Evolutionary conservation across 2,329 filamentous ascomycete genomes (phyloP).

Genomic region (Talaromyces pinophilus): DNA sequence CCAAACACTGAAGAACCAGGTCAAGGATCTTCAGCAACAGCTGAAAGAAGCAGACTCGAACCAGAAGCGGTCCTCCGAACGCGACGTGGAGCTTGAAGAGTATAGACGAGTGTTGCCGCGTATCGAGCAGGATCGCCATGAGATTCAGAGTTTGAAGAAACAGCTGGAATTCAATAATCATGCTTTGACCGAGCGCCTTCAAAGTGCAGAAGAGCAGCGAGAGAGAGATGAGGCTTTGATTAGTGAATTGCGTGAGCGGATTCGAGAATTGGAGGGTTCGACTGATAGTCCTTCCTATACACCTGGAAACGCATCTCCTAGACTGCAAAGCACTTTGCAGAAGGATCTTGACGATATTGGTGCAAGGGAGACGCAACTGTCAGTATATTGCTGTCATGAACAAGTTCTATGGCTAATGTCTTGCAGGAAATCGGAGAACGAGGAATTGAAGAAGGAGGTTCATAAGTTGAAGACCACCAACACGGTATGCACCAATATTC

Average conservation of each 20-base stretch:
- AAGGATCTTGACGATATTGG: constrained; percentile 47
- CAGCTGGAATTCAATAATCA: constrained; percentile 53
- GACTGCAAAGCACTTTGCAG: constrained; percentile 42
- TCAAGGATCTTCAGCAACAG: constrained; percentile 50
- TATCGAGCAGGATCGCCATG: constrained; percentile 52
- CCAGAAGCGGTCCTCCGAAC: constrained; percentile 43
- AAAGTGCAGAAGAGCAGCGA: constrained; percentile 47
- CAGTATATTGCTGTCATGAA: constrained; percentile 22
- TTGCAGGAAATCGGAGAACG: constrained; percentile 43
- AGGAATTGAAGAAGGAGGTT: constrained; percentile 42
- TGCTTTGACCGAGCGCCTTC: constrained; percentile 47
- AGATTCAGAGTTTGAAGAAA: constrained; percentile 52
- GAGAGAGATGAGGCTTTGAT: constrained; percentile 45
- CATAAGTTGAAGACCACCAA: constrained; percentile 34
- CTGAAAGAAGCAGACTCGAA: constrained; percentile 49
- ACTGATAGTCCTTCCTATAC: constrained; percentile 42
- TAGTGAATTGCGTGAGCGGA: constrained; percentile 45
- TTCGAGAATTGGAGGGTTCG: constrained; percentile 45
- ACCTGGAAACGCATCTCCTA: constrained; percentile 43
- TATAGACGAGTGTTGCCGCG: constrained; percentile 49
- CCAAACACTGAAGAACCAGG: constrained; percentile 47
- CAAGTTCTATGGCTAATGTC: neutral
- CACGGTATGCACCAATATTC: constrained; percentile 24
- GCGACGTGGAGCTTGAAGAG: constrained; percentile 46
- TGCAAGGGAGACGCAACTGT: constrained; percentile 43